A percentile compares a stretch with the other conserved stretches of the same genome.
Evolutionary conservation across 768 basidiomycete species (phyloP).

Genomic region (Lactarius hengduanensis): DNA sequence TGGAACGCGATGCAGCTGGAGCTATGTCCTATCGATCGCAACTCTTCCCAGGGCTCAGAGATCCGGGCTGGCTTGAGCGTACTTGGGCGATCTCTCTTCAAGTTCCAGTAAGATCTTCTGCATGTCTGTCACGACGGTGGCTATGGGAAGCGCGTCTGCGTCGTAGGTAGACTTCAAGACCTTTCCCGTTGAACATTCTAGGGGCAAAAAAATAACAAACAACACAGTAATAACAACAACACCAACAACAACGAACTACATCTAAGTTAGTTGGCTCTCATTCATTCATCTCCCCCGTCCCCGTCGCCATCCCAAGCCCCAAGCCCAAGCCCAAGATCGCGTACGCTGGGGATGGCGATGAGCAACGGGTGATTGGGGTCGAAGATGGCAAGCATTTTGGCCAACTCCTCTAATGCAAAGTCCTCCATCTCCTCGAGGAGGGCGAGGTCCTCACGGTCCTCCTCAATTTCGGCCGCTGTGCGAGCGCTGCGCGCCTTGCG

Average conservation of each 20-base stretch:
- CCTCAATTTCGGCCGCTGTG: slow-evolving; percentile 37
- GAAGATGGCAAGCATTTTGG: slow-evolving; percentile 54
- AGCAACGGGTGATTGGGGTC: slow-evolving; percentile 63
- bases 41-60: too few species aligned
- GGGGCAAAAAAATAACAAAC: background rate
- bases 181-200: background rate
- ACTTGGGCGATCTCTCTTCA: too few species aligned
- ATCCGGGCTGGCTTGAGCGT: too few species aligned
- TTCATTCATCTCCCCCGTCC: slow-evolving; percentile 15
- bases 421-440: slow-evolving; percentile 82
- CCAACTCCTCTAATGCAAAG: slow-evolving; percentile 79
- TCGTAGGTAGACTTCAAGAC: too few species aligned
- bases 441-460: slow-evolving; percentile 68
- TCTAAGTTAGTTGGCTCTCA: background rate
- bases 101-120: too few species aligned
- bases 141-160: too few species aligned
- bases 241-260: background rate
- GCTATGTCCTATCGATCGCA: too few species aligned
- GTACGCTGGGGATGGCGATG: slow-evolving; percentile 68
- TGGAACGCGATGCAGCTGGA: too few species aligned
- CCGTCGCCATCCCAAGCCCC: slow-evolving; percentile 36
- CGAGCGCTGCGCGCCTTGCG: slow-evolving; percentile 54
- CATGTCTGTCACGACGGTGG: too few species aligned
- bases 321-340: slow-evolving; percentile 56
- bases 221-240: background rate